These are phyloP conservation scores for Cornus controversa DNA, from an alignment of 148 eudicot species.

Conservation along the genomic window DNA sequence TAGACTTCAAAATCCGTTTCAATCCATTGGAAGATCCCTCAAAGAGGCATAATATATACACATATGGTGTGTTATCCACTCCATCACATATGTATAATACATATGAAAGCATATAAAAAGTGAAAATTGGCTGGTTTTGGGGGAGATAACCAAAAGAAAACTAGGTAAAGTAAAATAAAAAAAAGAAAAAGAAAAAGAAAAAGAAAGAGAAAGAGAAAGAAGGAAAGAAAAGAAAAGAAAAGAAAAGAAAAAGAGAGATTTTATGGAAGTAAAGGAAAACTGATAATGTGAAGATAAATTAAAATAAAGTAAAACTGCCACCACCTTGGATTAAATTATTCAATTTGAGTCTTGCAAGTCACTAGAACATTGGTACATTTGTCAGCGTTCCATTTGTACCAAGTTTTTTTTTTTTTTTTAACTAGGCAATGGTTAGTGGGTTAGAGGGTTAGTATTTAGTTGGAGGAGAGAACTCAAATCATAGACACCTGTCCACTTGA, in stretches of 20 bases:
- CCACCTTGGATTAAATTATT: background rate
- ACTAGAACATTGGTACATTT: background rate
- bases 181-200: background rate
- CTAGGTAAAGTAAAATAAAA: background rate
- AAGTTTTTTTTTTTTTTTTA: no score
- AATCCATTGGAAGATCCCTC: no score
- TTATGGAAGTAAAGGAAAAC: background rate
- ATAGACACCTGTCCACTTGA: no score
- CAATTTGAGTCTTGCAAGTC: slow-evolving; percentile 25
- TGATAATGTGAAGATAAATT: background rate
- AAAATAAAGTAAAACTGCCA: background rate
- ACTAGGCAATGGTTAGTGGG: no score
- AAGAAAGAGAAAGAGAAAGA: background rate
- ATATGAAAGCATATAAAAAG: slow-evolving; percentile 3
- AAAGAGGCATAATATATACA: no score
- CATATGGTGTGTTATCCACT: no score
- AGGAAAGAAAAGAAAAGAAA: background rate
- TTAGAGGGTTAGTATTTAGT: no score
- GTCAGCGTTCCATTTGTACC: background rate
- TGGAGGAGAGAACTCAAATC: no score
- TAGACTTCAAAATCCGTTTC: no score
- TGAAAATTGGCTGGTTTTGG: background rate
- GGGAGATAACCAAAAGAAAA: slow-evolving; percentile 8
- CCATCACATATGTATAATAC: no score
- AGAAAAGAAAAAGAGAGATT: background rate